Evolutionary conservation across 1,284 basidiomycete species (phyloP).

Genomic region (Meripilus lineatus): DNA sequence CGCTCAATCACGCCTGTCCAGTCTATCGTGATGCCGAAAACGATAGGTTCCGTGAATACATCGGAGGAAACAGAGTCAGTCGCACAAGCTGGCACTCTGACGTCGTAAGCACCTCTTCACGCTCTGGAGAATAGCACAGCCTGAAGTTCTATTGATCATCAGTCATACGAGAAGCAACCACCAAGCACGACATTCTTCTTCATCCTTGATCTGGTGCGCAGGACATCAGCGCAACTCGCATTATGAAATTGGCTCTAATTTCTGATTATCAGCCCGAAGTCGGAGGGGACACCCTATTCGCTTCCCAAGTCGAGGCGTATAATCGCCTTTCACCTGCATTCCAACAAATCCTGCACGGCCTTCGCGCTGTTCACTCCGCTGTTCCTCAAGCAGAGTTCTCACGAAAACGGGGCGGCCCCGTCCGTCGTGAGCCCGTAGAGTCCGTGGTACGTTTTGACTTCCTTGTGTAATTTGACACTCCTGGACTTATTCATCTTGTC

Average conservation of each 20-base stretch:
- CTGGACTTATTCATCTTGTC: not conserved
- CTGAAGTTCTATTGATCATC: not conserved
- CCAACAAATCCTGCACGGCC: constrained; percentile 57
- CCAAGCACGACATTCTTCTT: constrained; percentile 59
- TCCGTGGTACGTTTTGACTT: constrained; percentile 34
- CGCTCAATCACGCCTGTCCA: not conserved
- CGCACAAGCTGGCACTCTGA: constrained; percentile 42
- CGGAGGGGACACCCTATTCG: constrained; percentile 59
- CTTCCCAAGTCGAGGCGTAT: constrained; percentile 59
- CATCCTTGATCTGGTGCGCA: constrained; percentile 40
- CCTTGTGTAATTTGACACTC: not conserved
- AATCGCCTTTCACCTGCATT: constrained; percentile 67
- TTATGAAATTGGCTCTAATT: not conserved
- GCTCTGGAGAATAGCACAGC: not conserved
- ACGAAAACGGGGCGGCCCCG: constrained; percentile 43
- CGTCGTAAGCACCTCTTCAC: constrained; percentile 26
- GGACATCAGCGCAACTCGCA: not conserved
- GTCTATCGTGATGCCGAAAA: constrained; percentile 39
- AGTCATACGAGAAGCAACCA: constrained; percentile 58
- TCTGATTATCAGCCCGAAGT: constrained; percentile 23
- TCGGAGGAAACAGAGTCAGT: constrained; percentile 25
- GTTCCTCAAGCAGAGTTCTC: constrained; percentile 56
- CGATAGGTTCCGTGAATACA: constrained; percentile 29
- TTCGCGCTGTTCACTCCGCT: constrained; percentile 61
- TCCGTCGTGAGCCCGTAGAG: constrained; percentile 61